Base-by-base conservation (phyloP, 371 early-diverging fungal species). In the Mycotypha africana region DNA sequence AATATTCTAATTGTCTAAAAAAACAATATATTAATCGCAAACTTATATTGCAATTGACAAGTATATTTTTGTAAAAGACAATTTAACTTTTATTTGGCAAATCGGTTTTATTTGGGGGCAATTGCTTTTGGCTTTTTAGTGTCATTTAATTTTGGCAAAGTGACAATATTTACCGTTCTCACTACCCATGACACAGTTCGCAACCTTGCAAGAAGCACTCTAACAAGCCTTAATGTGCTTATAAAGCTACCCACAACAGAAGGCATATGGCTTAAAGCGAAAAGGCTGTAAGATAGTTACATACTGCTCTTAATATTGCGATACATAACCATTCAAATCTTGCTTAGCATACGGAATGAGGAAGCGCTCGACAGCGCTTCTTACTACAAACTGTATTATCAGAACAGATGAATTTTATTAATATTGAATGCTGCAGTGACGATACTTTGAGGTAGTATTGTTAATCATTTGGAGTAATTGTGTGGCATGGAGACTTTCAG, bases 381-480 rank as follows among this genome's bases (percentile, higher is more conserved):
- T n/a, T n/a, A n/a, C n/a, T n/a, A n/a, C n/a, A n/a, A n/a, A n/a
- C n/a, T n/a, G n/a, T n/a, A n/a, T n/a, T n/a, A n/a, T n/a, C n/a
- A n/a, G n/a, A n/a, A n/a, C n/a, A n/a, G n/a, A 57, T 49, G 43
- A 35, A 48, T 52, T 52, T 49, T 52, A 52, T 50, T 59, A 53
- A 47, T 49, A 53, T 53, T 59, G 51, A 31, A 47, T 39, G 43
- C 38, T 50, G 23, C 51, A 59, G n/a, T n/a, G 53, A 53, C 46
- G 41, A 46, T 23, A 45, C 49, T 53, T 59, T 25, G 43, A 53
- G 35, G 47, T 49, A 47, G 51, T 49, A 49, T 52, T 49, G 43
- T 53, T 26, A 58, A 53, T 53, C 53, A 53, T 53, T 21, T 58
- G 50, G 53, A 52, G 30, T 46, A 58, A 46, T 53, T 53, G 28